phyloP scores from a whole-genome alignment of 2,329 filamentous ascomycete species.

The Seiridium cupressi region DNA sequence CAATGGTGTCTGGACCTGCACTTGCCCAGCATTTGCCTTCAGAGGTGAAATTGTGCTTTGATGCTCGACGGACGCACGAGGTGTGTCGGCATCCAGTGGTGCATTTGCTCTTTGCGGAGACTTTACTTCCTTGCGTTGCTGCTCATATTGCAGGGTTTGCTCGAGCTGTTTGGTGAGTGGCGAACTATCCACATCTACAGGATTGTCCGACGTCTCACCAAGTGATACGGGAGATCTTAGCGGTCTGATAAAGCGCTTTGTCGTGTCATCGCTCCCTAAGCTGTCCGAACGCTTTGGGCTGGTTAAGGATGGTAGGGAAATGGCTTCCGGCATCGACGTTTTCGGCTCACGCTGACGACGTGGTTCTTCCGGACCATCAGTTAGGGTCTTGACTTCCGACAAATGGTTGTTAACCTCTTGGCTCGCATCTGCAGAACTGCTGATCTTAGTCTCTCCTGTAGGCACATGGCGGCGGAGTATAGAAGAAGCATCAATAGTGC shows the following conservation, averaged over 20 bases:
- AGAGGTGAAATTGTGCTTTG: neutral
- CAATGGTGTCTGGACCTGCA: neutral
- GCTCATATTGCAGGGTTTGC: neutral
- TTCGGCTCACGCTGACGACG: neutral
- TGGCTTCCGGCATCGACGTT: neutral
- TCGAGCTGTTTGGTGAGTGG: neutral
- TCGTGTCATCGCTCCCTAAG: neutral
- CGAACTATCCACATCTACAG: neutral
- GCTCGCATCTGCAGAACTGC: neutral
- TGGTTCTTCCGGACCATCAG: neutral
- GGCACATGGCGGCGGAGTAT: neutral
- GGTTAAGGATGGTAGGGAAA: neutral
- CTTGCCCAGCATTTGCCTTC: neutral
- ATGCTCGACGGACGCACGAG: neutral
- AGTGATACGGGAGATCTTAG: neutral
- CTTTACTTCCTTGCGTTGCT: neutral
- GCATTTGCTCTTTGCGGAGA: neutral
- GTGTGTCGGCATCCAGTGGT: neutral
- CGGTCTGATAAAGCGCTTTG: neutral
- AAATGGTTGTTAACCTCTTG: neutral
- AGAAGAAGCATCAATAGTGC: neutral
- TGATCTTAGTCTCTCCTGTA: neutral
- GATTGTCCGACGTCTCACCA: neutral
- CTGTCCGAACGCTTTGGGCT: neutral
- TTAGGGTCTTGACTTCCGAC: neutral